phyloP scores from a whole-genome alignment of 1,139 yeast species.

The Entelexis sorbosivorans region DNA sequence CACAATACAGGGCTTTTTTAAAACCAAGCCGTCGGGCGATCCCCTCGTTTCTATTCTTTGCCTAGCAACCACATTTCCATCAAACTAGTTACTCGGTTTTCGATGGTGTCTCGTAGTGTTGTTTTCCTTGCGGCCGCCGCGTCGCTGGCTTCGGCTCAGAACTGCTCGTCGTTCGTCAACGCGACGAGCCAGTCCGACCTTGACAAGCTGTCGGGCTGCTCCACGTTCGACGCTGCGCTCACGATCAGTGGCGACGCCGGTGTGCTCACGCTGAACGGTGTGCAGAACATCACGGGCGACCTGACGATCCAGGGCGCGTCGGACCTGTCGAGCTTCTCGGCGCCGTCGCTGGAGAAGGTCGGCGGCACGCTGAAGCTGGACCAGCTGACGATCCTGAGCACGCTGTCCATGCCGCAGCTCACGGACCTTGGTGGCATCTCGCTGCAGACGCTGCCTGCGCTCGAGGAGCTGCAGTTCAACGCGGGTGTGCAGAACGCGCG shows the following conservation, averaged over 20 bases:
- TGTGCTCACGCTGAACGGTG: constrained; percentile 45
- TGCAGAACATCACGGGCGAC: constrained; percentile 66
- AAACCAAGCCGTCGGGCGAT: constrained; percentile 1
- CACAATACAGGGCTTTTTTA: constrained; percentile 11
- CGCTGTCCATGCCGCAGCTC: constrained; percentile 67
- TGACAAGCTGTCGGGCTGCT: constrained; percentile 61
- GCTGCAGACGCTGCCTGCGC: constrained; percentile 78
- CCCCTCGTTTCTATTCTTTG: background rate
- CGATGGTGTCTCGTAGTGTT: constrained; percentile 16
- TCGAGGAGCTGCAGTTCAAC: constrained; percentile 56
- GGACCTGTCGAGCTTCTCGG: constrained; percentile 50
- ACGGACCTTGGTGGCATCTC: constrained; percentile 68
- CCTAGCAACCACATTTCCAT: background rate
- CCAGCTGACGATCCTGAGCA: constrained; percentile 54
- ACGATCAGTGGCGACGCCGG: constrained; percentile 52
- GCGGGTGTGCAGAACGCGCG: constrained; percentile 66
- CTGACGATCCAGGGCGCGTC: constrained; percentile 58
- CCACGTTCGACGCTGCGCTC: constrained; percentile 70
- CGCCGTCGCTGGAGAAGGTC: constrained; percentile 67
- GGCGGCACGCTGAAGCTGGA: constrained; percentile 56
- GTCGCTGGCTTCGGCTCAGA: constrained; percentile 9
- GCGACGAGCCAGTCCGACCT: constrained; percentile 63
- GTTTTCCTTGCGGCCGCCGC: constrained; percentile 14
- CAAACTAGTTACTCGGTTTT: background rate
- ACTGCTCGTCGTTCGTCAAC: constrained; percentile 22